These are phyloP conservation scores for Phanerodontia chrysosporium DNA, from an alignment of 768 basidiomycete genomes.

Conservation along the genomic window DNA sequence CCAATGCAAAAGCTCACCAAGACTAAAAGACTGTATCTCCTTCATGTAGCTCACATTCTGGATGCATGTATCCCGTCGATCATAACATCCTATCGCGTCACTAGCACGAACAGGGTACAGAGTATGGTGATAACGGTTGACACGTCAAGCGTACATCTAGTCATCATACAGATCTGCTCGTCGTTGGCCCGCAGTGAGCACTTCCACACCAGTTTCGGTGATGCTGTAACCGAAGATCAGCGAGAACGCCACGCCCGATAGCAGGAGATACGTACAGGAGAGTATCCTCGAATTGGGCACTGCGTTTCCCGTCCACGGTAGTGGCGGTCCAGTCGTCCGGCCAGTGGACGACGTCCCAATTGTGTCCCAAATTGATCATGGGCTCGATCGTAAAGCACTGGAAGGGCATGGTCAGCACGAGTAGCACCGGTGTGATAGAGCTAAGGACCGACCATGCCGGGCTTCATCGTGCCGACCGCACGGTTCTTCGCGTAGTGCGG, in stretches of 20 bases:
- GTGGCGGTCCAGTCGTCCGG: constrained; percentile 96
- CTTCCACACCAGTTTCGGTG: constrained; percentile 86
- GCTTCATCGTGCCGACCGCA: constrained; percentile 88
- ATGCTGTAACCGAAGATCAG: constrained; percentile 48
- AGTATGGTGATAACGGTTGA: background rate
- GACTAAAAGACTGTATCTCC: constrained; percentile 1
- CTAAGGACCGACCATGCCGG: constrained; percentile 70
- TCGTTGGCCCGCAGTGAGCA: constrained; percentile 63
- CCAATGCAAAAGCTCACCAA: constrained; percentile 26
- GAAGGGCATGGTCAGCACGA: background rate
- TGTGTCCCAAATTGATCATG: constrained; percentile 88
- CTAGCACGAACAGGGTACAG: background rate
- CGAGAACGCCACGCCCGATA: background rate
- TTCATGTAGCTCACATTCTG: no score
- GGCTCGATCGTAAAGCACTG: constrained; percentile 73
- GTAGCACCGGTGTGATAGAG: background rate
- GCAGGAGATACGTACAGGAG: constrained; percentile 63
- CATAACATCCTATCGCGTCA: no score
- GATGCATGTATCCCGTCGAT: no score
- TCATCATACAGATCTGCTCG: constrained; percentile 25
- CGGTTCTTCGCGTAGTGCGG: constrained; percentile 96
- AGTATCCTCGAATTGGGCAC: constrained; percentile 98
- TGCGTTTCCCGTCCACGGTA: constrained; percentile 84
- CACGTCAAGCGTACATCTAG: background rate
- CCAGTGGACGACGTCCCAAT: constrained; percentile 80